Percentiles rank a stretch among this genome's conserved stretches.
phyloP scores from a whole-genome alignment of 1,139 yeast genomes.

The Arxiozyma heterogenica region DNA sequence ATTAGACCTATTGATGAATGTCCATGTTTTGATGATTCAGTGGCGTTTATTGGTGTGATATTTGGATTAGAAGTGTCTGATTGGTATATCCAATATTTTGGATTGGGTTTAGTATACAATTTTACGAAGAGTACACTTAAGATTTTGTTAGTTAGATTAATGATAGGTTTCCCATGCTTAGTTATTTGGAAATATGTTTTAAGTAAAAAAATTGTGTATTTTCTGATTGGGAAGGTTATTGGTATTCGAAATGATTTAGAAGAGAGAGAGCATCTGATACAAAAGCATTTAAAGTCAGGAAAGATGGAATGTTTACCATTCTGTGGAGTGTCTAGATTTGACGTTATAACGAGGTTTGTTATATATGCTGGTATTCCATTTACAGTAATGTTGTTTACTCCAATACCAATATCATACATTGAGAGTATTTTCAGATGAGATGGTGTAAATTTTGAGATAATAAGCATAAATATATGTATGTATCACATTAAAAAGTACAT shows the following conservation, averaged over 20 bases:
- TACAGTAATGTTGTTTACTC: slow-evolving; percentile 22
- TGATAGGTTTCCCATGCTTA: slow-evolving; percentile 22
- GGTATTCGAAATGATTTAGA: slow-evolving; percentile 21
- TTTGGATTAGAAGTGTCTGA: slow-evolving; percentile 44
- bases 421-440: no score
- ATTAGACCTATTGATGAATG: slow-evolving; percentile 87
- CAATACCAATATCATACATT: slow-evolving; percentile 7
- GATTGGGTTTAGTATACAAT: slow-evolving; percentile 7
- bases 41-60: slow-evolving; percentile 85
- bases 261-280: slow-evolving; percentile 6
- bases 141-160: slow-evolving; percentile 11
- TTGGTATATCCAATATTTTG: slow-evolving; percentile 16
- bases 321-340: slow-evolving; percentile 22
- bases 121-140: not conserved
- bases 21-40: slow-evolving; percentile 94
- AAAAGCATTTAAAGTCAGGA: slow-evolving; percentile 9
- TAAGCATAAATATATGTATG: no score
- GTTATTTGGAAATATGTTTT: slow-evolving; percentile 26
- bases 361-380: slow-evolving; percentile 29
- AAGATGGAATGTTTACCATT: slow-evolving; percentile 20
- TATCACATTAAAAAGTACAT: not conserved
- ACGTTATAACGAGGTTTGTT: slow-evolving; percentile 24
- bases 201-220: slow-evolving; percentile 18
- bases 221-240: slow-evolving; percentile 12
- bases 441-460: no score